Evolutionary conservation across 2,329 filamentous ascomycete genomes (phyloP).

Genomic region (Knoxdaviesia proteae): DNA sequence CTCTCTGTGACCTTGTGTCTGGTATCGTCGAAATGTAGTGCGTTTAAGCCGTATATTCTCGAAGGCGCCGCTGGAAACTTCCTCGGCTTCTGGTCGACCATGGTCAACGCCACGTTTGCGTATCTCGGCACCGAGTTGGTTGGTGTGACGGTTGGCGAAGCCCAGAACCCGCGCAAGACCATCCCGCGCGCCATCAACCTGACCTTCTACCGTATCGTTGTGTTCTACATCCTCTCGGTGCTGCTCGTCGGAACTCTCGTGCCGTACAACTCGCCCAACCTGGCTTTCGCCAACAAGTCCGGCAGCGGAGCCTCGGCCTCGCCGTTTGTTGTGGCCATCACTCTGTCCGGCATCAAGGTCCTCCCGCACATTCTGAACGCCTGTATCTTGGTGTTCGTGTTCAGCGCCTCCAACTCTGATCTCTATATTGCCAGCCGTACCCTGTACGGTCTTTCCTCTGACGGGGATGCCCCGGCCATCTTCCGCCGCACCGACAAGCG

Average conservation of each 20-base stretch:
- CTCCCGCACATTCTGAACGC: constrained; percentile 52
- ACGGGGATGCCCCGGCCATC: constrained; percentile 51
- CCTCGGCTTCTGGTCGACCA: constrained; percentile 45
- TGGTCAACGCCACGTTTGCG: constrained; percentile 61
- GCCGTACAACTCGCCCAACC: constrained; percentile 42
- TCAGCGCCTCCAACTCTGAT: constrained; percentile 59
- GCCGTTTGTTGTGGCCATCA: constrained; percentile 58
- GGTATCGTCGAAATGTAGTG: constrained; percentile 8
- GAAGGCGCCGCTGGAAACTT: constrained; percentile 28
- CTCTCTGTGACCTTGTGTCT: too few relatives aligned
- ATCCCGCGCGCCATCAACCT: constrained; percentile 61
- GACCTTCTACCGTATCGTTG: constrained; percentile 61
- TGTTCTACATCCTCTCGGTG: constrained; percentile 61
- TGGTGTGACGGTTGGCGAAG: constrained; percentile 59
- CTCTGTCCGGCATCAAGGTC: constrained; percentile 36
- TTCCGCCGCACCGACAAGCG: constrained; percentile 50
- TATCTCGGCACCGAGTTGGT: constrained; percentile 61
- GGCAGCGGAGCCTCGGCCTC: constrained; percentile 36
- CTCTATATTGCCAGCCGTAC: constrained; percentile 57
- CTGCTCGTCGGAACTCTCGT: constrained; percentile 60
- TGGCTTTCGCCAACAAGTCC: constrained; percentile 32
- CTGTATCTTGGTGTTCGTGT: constrained; percentile 56
- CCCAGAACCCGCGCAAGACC: constrained; percentile 57
- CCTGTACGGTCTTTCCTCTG: constrained; percentile 50
- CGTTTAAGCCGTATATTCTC: constrained; percentile 26